phyloP scores from a whole-genome alignment of 1,284 basidiomycete species.

The Cryptococcus maquisensis region DNA sequence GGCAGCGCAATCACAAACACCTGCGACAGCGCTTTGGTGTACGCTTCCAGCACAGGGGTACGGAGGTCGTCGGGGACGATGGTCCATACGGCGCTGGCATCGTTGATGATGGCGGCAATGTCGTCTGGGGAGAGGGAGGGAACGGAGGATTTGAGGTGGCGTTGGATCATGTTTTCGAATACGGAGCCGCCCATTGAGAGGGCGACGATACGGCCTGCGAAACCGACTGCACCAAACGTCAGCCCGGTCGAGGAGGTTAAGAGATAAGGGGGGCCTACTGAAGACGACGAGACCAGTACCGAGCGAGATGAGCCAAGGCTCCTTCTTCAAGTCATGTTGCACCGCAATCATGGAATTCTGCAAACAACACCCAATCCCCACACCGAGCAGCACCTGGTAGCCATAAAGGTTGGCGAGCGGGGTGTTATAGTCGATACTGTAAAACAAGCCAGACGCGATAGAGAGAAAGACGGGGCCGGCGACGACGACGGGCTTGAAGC shows the following conservation, averaged over 20 bases:
- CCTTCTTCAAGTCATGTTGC: constrained; percentile 39
- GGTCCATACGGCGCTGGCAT: constrained; percentile 35
- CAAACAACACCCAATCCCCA: constrained; percentile 41
- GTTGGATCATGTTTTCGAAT: constrained; percentile 45
- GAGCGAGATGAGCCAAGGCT: constrained; percentile 39
- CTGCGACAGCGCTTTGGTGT: constrained; percentile 35
- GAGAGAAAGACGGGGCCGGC: constrained; percentile 37
- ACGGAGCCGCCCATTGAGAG: constrained; percentile 44
- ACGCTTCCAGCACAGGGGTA: constrained; percentile 30
- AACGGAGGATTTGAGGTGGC: constrained; percentile 30
- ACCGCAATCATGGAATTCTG: constrained; percentile 44
- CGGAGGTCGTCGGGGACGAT: constrained; percentile 29
- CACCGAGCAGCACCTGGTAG: constrained; percentile 40
- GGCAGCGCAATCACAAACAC: constrained; percentile 45
- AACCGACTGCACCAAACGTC: constrained; percentile 26
- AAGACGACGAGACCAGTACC: constrained; percentile 38
- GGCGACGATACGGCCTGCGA: constrained; percentile 43
- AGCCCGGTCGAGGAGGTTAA: background rate
- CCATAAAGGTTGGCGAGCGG: constrained; percentile 36
- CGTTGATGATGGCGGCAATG: constrained; percentile 26
- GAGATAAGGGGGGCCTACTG: constrained; percentile 15
- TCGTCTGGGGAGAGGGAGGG: constrained; percentile 21
- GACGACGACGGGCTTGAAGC: constrained; percentile 43
- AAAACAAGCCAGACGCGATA: constrained; percentile 40
- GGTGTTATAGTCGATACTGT: constrained; percentile 32